phyloP scores from a whole-genome alignment of 78 protist genomes.

The Neovahlkampfia damariscottae region DNA sequence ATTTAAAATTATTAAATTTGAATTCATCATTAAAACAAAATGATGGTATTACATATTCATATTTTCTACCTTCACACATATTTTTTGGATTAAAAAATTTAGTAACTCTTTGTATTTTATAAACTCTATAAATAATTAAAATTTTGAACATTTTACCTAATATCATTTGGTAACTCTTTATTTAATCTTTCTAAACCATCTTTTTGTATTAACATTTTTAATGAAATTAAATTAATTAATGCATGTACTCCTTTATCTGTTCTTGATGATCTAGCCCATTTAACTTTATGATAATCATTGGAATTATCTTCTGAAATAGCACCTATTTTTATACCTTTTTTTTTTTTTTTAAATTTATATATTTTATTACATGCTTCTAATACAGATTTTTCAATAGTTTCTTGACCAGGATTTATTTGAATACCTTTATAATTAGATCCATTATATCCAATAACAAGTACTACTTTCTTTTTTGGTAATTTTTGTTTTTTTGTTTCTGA shows the following conservation, averaged over 20 bases:
- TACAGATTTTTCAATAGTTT: no score
- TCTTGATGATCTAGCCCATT: constrained; percentile 18
- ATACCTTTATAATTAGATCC: background rate
- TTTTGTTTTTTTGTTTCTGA: background rate
- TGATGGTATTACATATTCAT: constrained; percentile 7
- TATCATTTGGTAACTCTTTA: background rate
- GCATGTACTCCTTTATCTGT: constrained; percentile 30
- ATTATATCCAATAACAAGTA: background rate
- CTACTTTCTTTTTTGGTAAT: background rate
- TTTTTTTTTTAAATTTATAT: no score
- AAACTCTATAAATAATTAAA: no score
- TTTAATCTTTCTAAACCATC: background rate
- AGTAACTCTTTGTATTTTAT: background rate
- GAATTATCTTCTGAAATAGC: background rate
- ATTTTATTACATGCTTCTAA: no score
- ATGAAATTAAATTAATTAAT: constrained; percentile 4
- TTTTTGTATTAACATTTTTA: constrained; percentile 6
- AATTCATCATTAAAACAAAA: no score
- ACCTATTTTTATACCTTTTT: no score
- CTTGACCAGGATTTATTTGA: no score
- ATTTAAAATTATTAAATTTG: no score
- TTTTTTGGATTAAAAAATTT: background rate
- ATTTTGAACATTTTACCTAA: no score
- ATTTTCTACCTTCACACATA: background rate
- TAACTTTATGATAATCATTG: background rate